Base-by-base conservation (phyloP, 768 basidiomycete species). In the Psilocybe tampanensis region DNA sequence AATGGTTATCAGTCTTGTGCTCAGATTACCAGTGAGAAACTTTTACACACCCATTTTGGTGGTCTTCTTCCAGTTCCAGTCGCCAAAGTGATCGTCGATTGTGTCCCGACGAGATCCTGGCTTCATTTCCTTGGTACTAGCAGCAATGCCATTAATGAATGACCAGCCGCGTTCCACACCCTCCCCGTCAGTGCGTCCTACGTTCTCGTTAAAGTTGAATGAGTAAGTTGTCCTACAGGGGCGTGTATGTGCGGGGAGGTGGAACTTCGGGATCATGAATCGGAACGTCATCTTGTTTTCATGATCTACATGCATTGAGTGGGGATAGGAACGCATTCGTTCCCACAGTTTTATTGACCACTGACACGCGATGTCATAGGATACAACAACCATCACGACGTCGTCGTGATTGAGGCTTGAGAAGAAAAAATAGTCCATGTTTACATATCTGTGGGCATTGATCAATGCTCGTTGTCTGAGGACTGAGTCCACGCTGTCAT, bases 111-210 rank as follows among this genome's bases (percentile, higher is more conserved):
- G 19, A 34, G 47, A 39, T 23, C 56, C 61, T 15, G 63, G 65
- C 1, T 71, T 71, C 76, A 78, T 78, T 32, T 79, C 74, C n/a
- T 63, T 60, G 1, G 74, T 78, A 44, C 74, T 76, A 1, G 59
- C 53, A 1, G 73, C 71, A 0, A 69, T 51, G 0, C 61, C 56
- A 54, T 79, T 76, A 2, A 70, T 57, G 0, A 60, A 69, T 0
- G 64, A 47, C 64, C 67, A 72, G 0, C 75, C 74, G 17, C 76
- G 72, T 33, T 71, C 64, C 0, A 66, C 58, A 0, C 64, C 62
- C 48, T 81, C 77, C 0, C 68, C 73, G 6, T 70, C 66, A 5
- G 76, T 68, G 15, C 76, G 71, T 12, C 74, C 78, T 29, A 76
- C 75, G 18, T 66, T 49, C n/a, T 54, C 60, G 17, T 58, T 64